phyloP scores from a whole-genome alignment of 352 stramenopile genomes.

The Phytophthora idaei region DNA sequence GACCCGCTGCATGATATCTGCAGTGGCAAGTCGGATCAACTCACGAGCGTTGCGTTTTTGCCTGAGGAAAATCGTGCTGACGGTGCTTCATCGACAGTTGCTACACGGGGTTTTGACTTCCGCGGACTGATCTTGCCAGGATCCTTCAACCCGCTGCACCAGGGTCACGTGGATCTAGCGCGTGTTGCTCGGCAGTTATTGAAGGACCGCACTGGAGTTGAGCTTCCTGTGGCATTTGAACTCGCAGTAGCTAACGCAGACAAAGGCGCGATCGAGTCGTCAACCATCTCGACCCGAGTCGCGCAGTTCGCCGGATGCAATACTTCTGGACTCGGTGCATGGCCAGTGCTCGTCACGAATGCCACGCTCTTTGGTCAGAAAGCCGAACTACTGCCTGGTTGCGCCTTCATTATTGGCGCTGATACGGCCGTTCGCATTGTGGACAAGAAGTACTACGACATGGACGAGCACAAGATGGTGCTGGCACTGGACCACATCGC shows the following conservation, averaged over 20 bases:
- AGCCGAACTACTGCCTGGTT: conserved; percentile 71
- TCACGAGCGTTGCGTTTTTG: conserved; percentile 62
- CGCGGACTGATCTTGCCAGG: conserved; percentile 71
- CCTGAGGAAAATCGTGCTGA: conserved; percentile 15
- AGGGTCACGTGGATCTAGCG: conserved; percentile 71
- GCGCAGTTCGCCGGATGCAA: conserved; percentile 49
- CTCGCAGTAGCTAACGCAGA: conserved; percentile 80
- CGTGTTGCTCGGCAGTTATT: conserved; percentile 52
- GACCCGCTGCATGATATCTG: conserved; percentile 44
- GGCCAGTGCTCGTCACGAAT: conserved; percentile 82
- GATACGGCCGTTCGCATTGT: conserved; percentile 90
- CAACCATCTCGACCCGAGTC: conserved; percentile 49
- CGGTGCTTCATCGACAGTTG: conserved; percentile 10
- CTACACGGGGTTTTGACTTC: conserved; percentile 49
- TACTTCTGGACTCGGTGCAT: conserved; percentile 32
- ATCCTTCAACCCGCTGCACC: conserved; percentile 86
- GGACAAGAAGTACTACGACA: conserved; percentile 91
- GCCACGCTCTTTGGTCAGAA: conserved; percentile 85
- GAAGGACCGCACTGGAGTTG: conserved; percentile 27
- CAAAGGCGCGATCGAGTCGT: conserved; percentile 65
- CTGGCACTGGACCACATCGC: conserved; percentile 74
- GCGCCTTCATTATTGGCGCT: conserved; percentile 87
- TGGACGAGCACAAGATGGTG: conserved; percentile 77
- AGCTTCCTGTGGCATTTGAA: conserved; percentile 71
- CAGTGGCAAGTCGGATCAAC: conserved; percentile 11